These are phyloP conservation scores for Trypanosoma theileri DNA, from an alignment of 208 protist genomes.

Conservation along the genomic window DNA sequence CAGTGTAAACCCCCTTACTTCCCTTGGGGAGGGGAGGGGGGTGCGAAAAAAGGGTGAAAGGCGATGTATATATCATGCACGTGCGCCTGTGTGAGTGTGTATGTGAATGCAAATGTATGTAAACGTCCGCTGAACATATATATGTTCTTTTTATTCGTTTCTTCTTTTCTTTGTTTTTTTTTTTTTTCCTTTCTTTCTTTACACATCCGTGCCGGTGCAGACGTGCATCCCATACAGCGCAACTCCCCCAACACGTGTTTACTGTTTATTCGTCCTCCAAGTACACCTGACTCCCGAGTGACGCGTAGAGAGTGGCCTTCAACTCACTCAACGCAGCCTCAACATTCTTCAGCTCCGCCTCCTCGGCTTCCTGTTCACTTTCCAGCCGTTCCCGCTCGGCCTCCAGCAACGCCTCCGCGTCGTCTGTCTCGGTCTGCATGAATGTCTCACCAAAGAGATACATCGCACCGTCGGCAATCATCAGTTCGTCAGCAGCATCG, in stretches of 20 bases:
- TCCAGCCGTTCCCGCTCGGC: constrained; percentile 52
- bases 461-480: constrained; percentile 69
- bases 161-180: background rate
- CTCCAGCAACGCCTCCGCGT: constrained; percentile 60
- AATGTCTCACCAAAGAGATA: constrained; percentile 90
- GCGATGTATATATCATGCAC: too few relatives aligned
- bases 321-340: constrained; percentile 60
- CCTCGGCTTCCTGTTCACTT: constrained; percentile 46
- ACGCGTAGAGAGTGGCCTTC: constrained; percentile 88
- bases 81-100: background rate
- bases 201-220: background rate
- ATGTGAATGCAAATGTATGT: background rate
- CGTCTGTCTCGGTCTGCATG: constrained; percentile 65
- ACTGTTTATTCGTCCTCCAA: constrained; percentile 78
- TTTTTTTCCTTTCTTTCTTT: background rate
- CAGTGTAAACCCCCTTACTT: too few relatives aligned
- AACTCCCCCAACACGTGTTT: too few relatives aligned
- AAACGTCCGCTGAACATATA: too few relatives aligned
- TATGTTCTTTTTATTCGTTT: background rate
- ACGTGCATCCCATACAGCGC: background rate
- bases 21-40: too few relatives aligned
- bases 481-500: constrained; percentile 59
- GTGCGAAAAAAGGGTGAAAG: too few relatives aligned
- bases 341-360: constrained; percentile 54
- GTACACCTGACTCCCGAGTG: constrained; percentile 89